Evolutionary conservation across 176 grass and related monocot genomes (phyloP), one percentile per base, ranked within the genome.

Genomic region (Cenchrus purpureus): DNA sequence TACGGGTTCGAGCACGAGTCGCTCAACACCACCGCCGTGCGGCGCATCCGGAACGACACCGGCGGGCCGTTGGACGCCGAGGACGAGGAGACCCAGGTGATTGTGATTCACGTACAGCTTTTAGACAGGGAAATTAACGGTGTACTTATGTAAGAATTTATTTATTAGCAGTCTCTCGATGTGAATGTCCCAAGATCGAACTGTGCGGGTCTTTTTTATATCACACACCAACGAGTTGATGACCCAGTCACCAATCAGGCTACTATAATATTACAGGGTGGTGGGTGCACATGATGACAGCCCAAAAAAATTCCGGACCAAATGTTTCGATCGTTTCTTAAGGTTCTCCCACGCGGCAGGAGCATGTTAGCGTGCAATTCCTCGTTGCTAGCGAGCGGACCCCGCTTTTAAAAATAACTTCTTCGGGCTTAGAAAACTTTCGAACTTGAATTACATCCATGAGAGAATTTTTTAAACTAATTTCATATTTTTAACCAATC

Each of bases 1-100:
- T 98, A 98, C 67, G 96, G 96, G 16, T 98, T 98, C 65, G 69
- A 52, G 68, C 96, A 98, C 86, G 60, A 88, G 85, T 87, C 89
- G 66, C 87, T 98, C 56, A 83, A 89, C 25, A 89, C 77, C 73
- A 92, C 84, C 48, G 86, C 77, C 61, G 87, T 98, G 45, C 88
- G 69, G 31, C 87, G 89, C 25, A 69, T 90, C 73, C 86, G 86
- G 83, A 94, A 94, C 28, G 82, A 92, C 15, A 86, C 86, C 8
- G 82, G 79, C 20, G 83, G 80, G 20, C 96, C 96, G 10, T 71
- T 95, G 65, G 91, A 94, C 45, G 85, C 81, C 25, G 87, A 90
- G 28, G 87, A 98, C 4, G 48, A 85, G 40, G 88, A 92, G 63
- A 29, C 75, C 58, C 14, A 34, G 29, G 32, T 74, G 54, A 76